A percentile compares a stretch with the other conserved stretches of the same genome.
phyloP scores from a whole-genome alignment of 495 filamentous ascomycete species.

The Aspergillus panamensis region DNA sequence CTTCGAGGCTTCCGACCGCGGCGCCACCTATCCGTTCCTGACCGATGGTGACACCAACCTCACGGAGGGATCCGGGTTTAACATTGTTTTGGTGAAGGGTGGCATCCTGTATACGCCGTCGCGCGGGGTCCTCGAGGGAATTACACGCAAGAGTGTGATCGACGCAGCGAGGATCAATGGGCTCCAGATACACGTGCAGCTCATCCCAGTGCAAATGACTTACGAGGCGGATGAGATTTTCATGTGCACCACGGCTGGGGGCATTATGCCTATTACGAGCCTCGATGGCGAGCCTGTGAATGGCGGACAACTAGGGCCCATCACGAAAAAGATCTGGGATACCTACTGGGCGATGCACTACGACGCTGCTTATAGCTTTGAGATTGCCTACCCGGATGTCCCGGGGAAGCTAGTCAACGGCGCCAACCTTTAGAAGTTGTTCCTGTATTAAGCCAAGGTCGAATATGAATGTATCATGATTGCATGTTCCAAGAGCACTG shows the following conservation, averaged over 20 bases:
- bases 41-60: conserved; percentile 38
- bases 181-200: conserved; percentile 25
- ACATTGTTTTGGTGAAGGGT: conserved; percentile 32
- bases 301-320: conserved; percentile 32
- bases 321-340: conserved; percentile 43
- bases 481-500: too few relatives aligned
- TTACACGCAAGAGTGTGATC: conserved; percentile 34
- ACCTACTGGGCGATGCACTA: conserved; percentile 40
- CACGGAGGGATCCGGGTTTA: conserved; percentile 34
- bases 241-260: conserved; percentile 40
- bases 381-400: conserved; percentile 4
- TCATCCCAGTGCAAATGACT: conserved; percentile 29
- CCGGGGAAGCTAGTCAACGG: not conserved
- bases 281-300: conserved; percentile 35
- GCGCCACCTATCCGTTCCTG: conserved; percentile 34
- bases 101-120: conserved; percentile 32
- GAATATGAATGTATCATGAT: not conserved
- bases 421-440: not conserved
- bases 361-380: conserved; percentile 31
- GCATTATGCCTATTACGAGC: conserved; percentile 38
- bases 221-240: conserved; percentile 37
- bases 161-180: conserved; percentile 26
- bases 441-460: not conserved
- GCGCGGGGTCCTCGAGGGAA: conserved; percentile 32
- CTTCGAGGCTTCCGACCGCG: conserved; percentile 29